Evolutionary conservation across 306 rosid genomes (phyloP).

Genomic region (Medicago lupulina): DNA sequence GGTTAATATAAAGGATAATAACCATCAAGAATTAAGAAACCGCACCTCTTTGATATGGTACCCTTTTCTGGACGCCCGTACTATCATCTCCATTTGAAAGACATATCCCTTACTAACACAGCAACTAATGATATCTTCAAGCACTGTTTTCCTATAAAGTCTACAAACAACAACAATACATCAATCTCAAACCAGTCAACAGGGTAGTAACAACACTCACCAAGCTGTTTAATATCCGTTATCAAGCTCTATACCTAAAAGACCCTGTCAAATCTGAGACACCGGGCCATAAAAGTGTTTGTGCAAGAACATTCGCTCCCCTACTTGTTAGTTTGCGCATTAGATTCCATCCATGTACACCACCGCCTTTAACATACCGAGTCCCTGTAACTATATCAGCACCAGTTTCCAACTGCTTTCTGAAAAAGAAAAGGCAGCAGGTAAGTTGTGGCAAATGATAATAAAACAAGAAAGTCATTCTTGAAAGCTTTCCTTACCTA

Average conservation of each 20-base stretch:
- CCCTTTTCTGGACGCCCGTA: constrained; percentile 92
- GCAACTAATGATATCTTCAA: constrained; percentile 90
- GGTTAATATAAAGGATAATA: constrained; percentile 34
- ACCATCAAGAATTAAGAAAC: constrained; percentile 21
- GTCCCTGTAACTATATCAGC: constrained; percentile 96
- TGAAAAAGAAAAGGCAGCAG: constrained; percentile 42
- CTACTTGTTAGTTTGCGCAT: constrained; percentile 97
- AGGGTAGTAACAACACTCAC: constrained; percentile 30
- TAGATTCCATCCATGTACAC: constrained; percentile 99
- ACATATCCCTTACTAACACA: constrained; percentile 96
- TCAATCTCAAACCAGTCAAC: constrained; percentile 40
- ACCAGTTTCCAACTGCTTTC: constrained; percentile 82
- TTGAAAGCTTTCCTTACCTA: constrained; percentile 56
- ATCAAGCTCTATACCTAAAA: constrained; percentile 64
- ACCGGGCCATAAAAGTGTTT: constrained; percentile 95
- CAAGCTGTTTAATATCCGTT: constrained; percentile 30
- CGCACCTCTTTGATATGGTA: constrained; percentile 91
- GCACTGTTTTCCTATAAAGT: constrained; percentile 84
- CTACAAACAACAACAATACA: constrained; percentile 50
- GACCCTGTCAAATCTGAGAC: constrained; percentile 98
- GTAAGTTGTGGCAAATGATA: constrained; percentile 12
- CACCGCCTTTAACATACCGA: constrained; percentile 92
- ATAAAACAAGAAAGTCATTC: constrained; percentile 24
- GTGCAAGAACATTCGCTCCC: constrained; percentile 99
- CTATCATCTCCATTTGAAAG: constrained; percentile 99